Conservation (phyloP, 768 basidiomycete genomes). For the Suillus cothurnatus region DNA sequence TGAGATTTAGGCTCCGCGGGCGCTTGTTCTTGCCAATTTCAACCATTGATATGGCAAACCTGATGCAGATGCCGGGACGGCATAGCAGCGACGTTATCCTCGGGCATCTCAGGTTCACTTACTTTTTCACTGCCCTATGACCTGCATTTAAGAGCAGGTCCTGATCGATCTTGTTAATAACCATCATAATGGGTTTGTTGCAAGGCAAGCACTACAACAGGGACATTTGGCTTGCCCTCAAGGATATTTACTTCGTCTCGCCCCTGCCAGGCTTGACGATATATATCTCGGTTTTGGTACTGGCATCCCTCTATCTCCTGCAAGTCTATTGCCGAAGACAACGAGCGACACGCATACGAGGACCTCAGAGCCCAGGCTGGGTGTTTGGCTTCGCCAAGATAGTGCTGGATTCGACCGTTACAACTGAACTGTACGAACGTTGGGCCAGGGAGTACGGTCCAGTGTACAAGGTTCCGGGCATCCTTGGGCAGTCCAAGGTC, state of each 20-base stretch:
- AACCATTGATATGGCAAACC: not conserved
- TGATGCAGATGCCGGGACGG: not conserved
- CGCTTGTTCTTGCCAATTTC: not conserved
- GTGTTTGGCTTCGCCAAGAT: conserved; percentile 40
- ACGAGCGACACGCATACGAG: conserved; percentile 35
- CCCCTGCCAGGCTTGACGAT: not conserved
- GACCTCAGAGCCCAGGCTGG: conserved; percentile 42
- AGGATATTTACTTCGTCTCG: not conserved
- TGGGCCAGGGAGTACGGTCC: conserved; percentile 50
- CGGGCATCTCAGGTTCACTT: not conserved
- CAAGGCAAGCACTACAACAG: not conserved
- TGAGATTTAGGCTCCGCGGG: not conserved
- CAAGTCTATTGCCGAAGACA: not conserved
- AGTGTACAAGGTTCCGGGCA: conserved; percentile 40
- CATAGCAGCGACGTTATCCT: not conserved
- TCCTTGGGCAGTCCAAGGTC: conserved; percentile 36
- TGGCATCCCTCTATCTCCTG: not conserved
- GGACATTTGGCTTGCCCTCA: not conserved
- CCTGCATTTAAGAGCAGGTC: not conserved
- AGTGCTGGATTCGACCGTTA: conserved; percentile 30
- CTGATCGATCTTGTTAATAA: not conserved
- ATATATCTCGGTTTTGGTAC: not conserved
- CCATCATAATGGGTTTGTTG: not conserved
- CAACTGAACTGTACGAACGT: conserved; percentile 37
- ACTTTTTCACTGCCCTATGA: not conserved